Evolutionary conservation across 208 protist species (phyloP), one percentile per base, ranked within the genome.

Genomic region (Angomonas ambiguus): DNA sequence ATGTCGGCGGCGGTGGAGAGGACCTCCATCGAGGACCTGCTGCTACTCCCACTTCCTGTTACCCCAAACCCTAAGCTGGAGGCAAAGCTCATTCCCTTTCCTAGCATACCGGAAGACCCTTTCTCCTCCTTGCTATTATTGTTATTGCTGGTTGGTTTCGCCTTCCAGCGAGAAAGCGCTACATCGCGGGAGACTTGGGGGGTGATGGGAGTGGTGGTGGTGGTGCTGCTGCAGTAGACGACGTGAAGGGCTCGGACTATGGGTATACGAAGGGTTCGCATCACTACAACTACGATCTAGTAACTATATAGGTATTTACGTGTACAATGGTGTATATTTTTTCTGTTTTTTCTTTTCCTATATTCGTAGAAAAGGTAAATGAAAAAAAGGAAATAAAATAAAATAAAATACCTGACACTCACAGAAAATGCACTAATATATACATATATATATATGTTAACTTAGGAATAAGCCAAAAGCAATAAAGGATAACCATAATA

Each of bases 11-110:
- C 72, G 38, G 76, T 32, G 8, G 53, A 33, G 8, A n/a, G 27
- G 2, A 59, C 53, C 10, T 59, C 25, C 30, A 59, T 59, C 13
- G 49, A 20, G 49, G 49, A 6, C 24, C 53, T 59, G 53, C 27
- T 59, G 24, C 53, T 22, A 53, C 45, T 53, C 18, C 45, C 20
- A 20, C 45, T 20, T 13, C 45, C 45, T 28, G 16, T 31, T 16
- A 2, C 30, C 16, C 64, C 67, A 22, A 71, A 53, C 59, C 73
- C 53, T 13, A 88, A 34, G 3, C 74, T 53, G 13, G 85, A 82
- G 20, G 85, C 85, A 65, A 91, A 91, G 55, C 58, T 69, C 82
- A 91, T 91, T 3, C 85, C 85, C 61, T 88, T 91, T 32, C 78
- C 81, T 41, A 78, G n/a, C 0, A 69, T 16, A 25, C 69, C n/a